Conservation (phyloP, 169 alveolate species). For the Cyclospora cayetanensis region DNA sequence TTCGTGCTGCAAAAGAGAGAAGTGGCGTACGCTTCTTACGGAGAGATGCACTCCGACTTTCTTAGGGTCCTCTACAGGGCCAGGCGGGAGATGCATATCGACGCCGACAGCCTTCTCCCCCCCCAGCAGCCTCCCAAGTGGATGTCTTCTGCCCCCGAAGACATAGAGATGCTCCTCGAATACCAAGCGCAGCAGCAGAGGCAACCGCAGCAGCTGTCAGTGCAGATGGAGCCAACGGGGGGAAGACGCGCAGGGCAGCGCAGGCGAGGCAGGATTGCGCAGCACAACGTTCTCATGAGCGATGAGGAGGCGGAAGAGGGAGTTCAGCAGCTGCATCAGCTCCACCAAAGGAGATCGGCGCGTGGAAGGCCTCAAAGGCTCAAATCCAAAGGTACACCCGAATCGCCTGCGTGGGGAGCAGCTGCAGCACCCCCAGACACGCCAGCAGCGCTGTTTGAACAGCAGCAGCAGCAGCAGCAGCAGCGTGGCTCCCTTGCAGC, state of each 20-base stretch:
- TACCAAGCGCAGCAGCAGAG: constrained; percentile 37
- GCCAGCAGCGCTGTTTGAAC: no score
- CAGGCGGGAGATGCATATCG: constrained; percentile 41
- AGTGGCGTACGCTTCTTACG: constrained; percentile 25
- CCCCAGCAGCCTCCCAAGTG: constrained; percentile 69
- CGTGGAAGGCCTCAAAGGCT: constrained; percentile 21
- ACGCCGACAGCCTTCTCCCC: constrained; percentile 59
- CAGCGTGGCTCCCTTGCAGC: constrained; percentile 28
- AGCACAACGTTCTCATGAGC: constrained; percentile 32
- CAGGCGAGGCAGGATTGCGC: constrained; percentile 25
- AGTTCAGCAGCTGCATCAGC: constrained; percentile 40
- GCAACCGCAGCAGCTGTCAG: constrained; percentile 44
- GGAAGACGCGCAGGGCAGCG: constrained; percentile 32
- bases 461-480: constrained; percentile 42
- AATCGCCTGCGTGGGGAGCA: constrained; percentile 49
- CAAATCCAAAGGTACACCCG: constrained; percentile 13
- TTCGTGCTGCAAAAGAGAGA: constrained; percentile 63
- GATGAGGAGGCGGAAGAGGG: constrained; percentile 32
- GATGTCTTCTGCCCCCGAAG: constrained; percentile 44
- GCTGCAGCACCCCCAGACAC: no score
- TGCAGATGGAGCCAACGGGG: constrained; percentile 28
- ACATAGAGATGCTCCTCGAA: constrained; percentile 67
- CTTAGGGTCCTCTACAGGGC: constrained; percentile 41
- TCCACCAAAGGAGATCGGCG: constrained; percentile 41
- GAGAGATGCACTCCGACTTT: constrained; percentile 46